Evolutionary conservation across 108 stramenopile species (phyloP).

Genomic region (Bacterosira constricta): DNA sequence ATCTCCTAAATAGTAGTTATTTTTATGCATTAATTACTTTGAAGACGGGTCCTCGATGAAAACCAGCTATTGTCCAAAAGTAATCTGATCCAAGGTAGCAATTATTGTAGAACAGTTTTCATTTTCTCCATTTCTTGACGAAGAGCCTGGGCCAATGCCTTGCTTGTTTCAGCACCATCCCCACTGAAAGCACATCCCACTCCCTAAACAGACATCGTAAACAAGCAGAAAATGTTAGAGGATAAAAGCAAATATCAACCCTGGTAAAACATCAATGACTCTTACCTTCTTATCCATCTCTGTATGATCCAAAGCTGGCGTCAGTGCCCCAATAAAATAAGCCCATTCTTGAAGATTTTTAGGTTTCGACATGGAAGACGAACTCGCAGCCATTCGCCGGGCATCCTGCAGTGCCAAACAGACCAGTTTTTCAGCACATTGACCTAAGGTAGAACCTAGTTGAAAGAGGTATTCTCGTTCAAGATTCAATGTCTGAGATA

Average conservation of each 20-base stretch:
- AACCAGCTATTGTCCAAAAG: no score
- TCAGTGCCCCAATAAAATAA: constrained; percentile 33
- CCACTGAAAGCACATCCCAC: constrained; percentile 1
- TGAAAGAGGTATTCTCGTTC: constrained; percentile 29
- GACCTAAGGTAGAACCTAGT: constrained; percentile 18
- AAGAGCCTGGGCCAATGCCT: not conserved
- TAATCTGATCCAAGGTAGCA: no score
- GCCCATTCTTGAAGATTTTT: constrained; percentile 23
- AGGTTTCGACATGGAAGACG: not conserved
- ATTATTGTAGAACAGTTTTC: no score
- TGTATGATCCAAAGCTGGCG: constrained; percentile 38
- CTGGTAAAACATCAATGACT: no score
- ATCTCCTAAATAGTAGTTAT: no score
- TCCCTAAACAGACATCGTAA: not conserved
- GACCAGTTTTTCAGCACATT: constrained; percentile 38
- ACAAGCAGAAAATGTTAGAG: not conserved
- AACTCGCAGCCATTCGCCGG: constrained; percentile 14
- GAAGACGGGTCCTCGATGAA: no score
- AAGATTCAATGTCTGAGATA: constrained; percentile 10
- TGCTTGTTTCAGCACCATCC: not conserved
- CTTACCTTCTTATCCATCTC: constrained; percentile 37
- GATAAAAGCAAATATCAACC: no score
- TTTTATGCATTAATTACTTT: no score
- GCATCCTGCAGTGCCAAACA: constrained; percentile 36
- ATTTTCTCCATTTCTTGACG: constrained; percentile 6